Conservation (phyloP, 2,329 filamentous ascomycete genomes). For the Fusarium clavum region DNA sequence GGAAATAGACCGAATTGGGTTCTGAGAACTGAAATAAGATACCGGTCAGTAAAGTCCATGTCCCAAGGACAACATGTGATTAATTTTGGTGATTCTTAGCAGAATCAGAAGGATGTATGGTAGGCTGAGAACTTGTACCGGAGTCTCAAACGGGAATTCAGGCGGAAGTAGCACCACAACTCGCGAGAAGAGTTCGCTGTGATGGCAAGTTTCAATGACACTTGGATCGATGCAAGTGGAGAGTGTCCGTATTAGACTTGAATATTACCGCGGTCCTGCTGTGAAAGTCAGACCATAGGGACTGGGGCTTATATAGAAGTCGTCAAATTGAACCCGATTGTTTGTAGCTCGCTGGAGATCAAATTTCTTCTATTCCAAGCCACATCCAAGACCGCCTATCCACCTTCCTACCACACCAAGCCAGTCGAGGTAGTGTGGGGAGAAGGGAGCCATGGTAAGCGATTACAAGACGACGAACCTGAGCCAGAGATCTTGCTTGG, state of each 20-base stretch:
- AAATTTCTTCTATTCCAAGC: background rate
- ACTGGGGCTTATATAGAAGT: background rate
- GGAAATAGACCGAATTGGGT: background rate
- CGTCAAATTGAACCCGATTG: background rate
- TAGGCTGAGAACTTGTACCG: background rate
- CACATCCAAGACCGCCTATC: background rate
- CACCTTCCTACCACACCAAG: background rate
- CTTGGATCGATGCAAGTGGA: background rate
- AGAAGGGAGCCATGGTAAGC: background rate
- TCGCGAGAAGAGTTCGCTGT: background rate
- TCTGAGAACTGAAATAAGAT: background rate
- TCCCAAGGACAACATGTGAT: background rate
- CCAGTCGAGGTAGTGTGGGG: background rate
- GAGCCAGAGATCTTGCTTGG: background rate
- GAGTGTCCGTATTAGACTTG: background rate
- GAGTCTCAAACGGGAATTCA: background rate
- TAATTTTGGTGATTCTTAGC: background rate
- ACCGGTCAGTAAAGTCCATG: background rate
- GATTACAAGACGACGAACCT: too few relatives aligned
- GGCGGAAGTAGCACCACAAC: background rate
- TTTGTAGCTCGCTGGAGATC: background rate
- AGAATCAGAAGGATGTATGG: background rate
- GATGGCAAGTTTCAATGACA: background rate
- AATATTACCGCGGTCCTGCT: background rate
- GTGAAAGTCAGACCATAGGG: background rate